A percentile compares a stretch with the other conserved stretches of the same genome.
phyloP scores from a whole-genome alignment of 768 basidiomycete species.

The Tricholoma matsutake region DNA sequence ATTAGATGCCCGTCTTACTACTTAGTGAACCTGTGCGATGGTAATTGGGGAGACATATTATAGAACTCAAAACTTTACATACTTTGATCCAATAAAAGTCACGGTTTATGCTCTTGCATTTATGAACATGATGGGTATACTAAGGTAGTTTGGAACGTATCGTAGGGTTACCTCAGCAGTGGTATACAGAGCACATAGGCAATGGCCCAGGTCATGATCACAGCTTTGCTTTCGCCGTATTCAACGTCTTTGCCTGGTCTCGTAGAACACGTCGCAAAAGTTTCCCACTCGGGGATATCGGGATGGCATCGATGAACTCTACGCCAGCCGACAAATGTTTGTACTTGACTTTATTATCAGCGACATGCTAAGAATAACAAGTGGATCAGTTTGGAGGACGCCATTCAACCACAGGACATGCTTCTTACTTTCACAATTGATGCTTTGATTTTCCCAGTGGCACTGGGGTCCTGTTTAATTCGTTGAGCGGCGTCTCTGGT shows the following conservation, averaged over 20 bases:
- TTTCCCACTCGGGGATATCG: constrained; percentile 64
- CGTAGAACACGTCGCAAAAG: constrained; percentile 46
- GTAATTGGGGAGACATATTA: constrained; percentile 15
- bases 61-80: constrained; percentile 15
- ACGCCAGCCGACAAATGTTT: constrained; percentile 61
- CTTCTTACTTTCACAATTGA: constrained; percentile 46
- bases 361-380: constrained; percentile 41
- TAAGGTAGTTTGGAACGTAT: too few relatives aligned
- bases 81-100: constrained; percentile 10
- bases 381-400: neutral
- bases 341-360: constrained; percentile 51
- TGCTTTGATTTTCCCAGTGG: constrained; percentile 35
- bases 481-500: constrained; percentile 37
- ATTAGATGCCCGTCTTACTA: constrained; percentile 42
- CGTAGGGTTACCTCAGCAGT: too few relatives aligned
- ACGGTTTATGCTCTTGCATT: neutral
- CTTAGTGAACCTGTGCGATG: constrained; percentile 11
- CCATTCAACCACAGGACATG: neutral
- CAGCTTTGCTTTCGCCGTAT: constrained; percentile 9
- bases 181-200: too few relatives aligned
- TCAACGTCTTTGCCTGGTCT: constrained; percentile 39
- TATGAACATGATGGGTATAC: neutral
- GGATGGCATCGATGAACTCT: constrained; percentile 51
- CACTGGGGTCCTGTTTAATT: constrained; percentile 25
- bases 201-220: neutral